Percentiles rank a stretch among this genome's conserved stretches.
These are phyloP conservation scores for Fistulifera pelliculosa DNA, from an alignment of 108 stramenopile genomes.

Conservation along the genomic window DNA sequence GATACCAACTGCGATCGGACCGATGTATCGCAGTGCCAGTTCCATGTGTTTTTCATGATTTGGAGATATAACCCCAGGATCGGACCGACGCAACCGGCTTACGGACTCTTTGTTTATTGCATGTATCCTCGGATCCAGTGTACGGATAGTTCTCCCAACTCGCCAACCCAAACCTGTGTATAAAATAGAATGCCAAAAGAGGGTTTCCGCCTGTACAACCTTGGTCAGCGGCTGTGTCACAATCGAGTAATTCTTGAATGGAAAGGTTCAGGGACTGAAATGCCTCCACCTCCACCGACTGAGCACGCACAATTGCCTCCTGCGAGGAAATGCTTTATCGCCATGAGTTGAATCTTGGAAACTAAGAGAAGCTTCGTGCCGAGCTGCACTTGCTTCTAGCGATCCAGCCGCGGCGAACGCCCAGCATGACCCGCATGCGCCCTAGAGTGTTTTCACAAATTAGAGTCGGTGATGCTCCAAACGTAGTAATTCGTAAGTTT, in stretches of 20 bases:
- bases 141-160: conserved; percentile 59
- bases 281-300: conserved; percentile 28
- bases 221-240: conserved; percentile 69
- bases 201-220: conserved; percentile 94
- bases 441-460: conserved; percentile 10
- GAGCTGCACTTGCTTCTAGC: conserved; percentile 76
- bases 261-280: conserved; percentile 46
- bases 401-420: conserved; percentile 94
- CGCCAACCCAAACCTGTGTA: conserved; percentile 58
- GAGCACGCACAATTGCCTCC: conserved; percentile 22
- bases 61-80: conserved; percentile 55
- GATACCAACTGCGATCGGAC: conserved; percentile 69
- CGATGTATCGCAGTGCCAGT: conserved; percentile 59
- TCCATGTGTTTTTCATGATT: conserved; percentile 64
- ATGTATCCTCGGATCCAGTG: conserved; percentile 16
- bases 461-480: background rate
- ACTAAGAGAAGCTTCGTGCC: conserved; percentile 38
- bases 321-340: background rate
- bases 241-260: conserved; percentile 89
- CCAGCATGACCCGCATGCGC: conserved; percentile 92
- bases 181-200: conserved; percentile 76
- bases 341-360: conserved; percentile 12
- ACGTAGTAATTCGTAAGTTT: background rate
- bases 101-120: conserved; percentile 19
- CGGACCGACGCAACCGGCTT: conserved; percentile 57